phyloP scores from a whole-genome alignment of 306 rosid genomes.

The Castanea sativa region DNA sequence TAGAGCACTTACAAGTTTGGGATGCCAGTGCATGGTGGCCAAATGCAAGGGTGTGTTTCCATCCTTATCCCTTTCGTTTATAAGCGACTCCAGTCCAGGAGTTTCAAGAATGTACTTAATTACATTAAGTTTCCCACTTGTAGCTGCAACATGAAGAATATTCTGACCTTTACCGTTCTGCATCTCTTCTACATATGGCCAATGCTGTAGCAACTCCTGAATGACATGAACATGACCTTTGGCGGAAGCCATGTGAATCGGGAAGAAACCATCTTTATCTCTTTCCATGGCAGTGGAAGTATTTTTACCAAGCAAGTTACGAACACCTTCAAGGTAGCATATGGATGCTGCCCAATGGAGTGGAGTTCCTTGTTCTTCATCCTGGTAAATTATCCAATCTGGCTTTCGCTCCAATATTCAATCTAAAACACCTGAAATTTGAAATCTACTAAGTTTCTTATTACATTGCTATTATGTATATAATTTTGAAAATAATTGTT shows the following conservation, averaged over 20 bases:
- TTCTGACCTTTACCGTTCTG: no score
- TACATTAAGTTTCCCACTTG: conserved; percentile 6
- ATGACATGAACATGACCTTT: background rate
- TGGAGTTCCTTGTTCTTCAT: background rate
- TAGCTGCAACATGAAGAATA: background rate
- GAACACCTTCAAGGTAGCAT: conserved; percentile 31
- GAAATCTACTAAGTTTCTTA: no score
- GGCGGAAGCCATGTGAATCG: background rate
- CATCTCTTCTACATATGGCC: background rate
- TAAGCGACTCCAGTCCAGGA: background rate
- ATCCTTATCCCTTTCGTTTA: conserved; percentile 5
- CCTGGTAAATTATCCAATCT: no score
- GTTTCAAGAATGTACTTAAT: background rate
- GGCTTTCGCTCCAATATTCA: no score
- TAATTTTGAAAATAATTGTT: no score
- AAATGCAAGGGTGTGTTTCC: conserved; percentile 39
- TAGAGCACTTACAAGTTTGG: conserved; percentile 6
- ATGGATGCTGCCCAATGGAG: conserved; percentile 24
- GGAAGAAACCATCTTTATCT: conserved; percentile 13
- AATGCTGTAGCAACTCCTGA: conserved; percentile 3
- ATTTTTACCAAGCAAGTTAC: background rate
- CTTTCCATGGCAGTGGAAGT: background rate
- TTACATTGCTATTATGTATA: no score
- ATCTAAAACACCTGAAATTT: no score
- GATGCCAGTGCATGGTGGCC: conserved; percentile 4